Percentiles rank a stretch among this genome's conserved stretches.
Conservation (phyloP, 2,329 filamentous ascomycete species). For the Diplodia intermedia region DNA sequence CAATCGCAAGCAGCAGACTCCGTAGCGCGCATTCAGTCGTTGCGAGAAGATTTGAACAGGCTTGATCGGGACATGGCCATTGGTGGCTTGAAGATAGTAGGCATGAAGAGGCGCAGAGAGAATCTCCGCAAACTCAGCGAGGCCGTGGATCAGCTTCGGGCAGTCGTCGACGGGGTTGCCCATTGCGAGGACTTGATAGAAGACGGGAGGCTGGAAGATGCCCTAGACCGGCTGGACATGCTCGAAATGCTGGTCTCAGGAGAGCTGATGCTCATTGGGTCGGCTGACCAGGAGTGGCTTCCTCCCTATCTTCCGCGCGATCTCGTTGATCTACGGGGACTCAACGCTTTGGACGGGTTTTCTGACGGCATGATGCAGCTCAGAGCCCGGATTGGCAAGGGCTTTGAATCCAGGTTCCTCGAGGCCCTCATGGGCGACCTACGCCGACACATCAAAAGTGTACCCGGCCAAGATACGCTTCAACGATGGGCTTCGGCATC, state of each 20-base stretch:
- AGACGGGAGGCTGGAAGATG: slow-evolving; percentile 79
- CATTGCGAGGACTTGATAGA: slow-evolving; percentile 84
- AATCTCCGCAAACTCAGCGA: slow-evolving; percentile 84
- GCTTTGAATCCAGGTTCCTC: slow-evolving; percentile 82
- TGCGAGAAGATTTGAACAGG: slow-evolving; percentile 79
- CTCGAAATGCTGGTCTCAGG: slow-evolving; percentile 84
- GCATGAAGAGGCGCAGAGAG: slow-evolving; percentile 79
- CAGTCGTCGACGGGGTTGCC: slow-evolving; percentile 76
- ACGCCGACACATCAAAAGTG: slow-evolving; percentile 76
- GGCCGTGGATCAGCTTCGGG: slow-evolving; percentile 81
- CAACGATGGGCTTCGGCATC: slow-evolving; percentile 84
- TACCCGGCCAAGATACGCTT: slow-evolving; percentile 75
- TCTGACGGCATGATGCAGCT: slow-evolving; percentile 77
- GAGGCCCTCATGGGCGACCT: slow-evolving; percentile 80
- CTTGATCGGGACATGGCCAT: slow-evolving; percentile 88
- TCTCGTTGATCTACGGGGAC: slow-evolving; percentile 73
- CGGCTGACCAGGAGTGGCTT: slow-evolving; percentile 44
- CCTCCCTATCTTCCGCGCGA: slow-evolving; percentile 47
- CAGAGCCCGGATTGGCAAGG: slow-evolving; percentile 81
- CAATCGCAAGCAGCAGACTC: slow-evolving; percentile 93
- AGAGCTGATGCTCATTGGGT: slow-evolving; percentile 57
- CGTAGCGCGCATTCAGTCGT: slow-evolving; percentile 79
- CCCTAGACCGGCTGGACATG: slow-evolving; percentile 76
- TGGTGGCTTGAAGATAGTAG: slow-evolving; percentile 83
- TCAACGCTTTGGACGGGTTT: slow-evolving; percentile 81